Evolutionary conservation across 1,139 yeast genomes (phyloP), one percentile per base, ranked within the genome.

Genomic region (Magnusiomyces clavatus): DNA sequence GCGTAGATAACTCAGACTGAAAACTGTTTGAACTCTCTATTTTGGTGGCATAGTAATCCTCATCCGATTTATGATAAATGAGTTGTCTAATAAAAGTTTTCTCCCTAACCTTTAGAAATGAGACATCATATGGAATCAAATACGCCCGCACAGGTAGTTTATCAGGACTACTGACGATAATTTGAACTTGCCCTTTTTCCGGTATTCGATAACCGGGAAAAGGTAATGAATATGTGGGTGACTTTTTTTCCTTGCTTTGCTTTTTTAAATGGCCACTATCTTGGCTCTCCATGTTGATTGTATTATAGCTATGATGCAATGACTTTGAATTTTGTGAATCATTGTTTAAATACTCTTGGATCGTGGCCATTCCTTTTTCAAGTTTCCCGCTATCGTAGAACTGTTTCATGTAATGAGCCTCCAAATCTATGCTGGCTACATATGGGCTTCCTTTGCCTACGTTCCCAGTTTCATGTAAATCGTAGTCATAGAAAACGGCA

Each of bases 191-290:
- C 1, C 77, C 78, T n/a, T 58, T 61, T 11, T 59, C 60, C 2
- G 77, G 75, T 11, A 75, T 55, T 55, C 69, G 59, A 63, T 70
- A 66, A 49, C 81, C 72, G 49, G 70, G 69, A 54, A 69, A 63
- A 52, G 60, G 59, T 12, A 49, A 44, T 13, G 44, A 19, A 29
- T 11, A 4, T 24, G 31, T 24, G 31, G 31, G 31, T 24, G 31
- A 24, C 31, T 24, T 4, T 24, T 24, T 24, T 24, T 24, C 31
- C 31, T 24, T 24, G 31, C 8, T 24, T 24, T 8, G 31, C 8
- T 24, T 24, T 24, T 24, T 24, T 5, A 8, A 24, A 24, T 24
- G 31, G 8, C 31, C 8, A 24, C 8, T 24, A 24, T 24, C 8
- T 24, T 24, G 31, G 8, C 31, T 24, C 31, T 24, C 8, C 4